These are phyloP conservation scores for Solanum habrochaites DNA, from an alignment of 257 asterid species.

Conservation along the genomic window DNA sequence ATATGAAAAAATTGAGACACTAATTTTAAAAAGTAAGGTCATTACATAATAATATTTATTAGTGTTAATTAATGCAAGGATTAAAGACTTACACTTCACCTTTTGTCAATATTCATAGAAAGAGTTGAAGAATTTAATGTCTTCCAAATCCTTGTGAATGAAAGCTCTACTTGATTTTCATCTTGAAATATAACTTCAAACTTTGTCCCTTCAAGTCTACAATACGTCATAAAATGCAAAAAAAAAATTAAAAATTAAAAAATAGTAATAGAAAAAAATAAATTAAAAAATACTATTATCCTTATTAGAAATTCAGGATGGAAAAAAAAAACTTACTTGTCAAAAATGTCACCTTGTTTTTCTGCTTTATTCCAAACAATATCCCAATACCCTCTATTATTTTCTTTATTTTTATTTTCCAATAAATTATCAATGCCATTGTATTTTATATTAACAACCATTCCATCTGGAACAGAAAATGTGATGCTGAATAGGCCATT, in stretches of 20 bases:
- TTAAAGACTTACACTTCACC: constrained; percentile 31
- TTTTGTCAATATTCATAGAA: constrained; percentile 77
- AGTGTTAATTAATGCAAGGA: background rate
- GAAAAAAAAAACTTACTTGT: constrained; percentile 21
- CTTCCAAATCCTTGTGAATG: constrained; percentile 42
- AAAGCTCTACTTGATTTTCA: constrained; percentile 60
- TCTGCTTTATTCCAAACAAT: constrained; percentile 52
- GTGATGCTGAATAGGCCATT: constrained; percentile 55
- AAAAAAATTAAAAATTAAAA: background rate
- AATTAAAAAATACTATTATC: background rate
- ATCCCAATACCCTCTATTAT: constrained; percentile 88
- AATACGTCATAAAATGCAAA: background rate
- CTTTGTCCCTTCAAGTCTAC: constrained; percentile 49
- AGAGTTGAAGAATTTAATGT: constrained; percentile 2
- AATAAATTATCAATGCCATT: constrained; percentile 57
- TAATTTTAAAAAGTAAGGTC: no score
- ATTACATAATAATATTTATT: no score
- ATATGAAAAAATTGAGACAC: background rate
- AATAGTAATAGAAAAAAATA: background rate
- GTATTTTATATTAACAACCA: constrained; percentile 39
- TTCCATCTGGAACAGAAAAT: constrained; percentile 53
- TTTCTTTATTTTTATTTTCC: constrained; percentile 20
- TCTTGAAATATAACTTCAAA: constrained; percentile 29
- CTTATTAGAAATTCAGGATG: background rate
- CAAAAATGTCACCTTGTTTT: constrained; percentile 8